These are phyloP conservation scores for Fusarium sambucinum DNA, from an alignment of 2,329 filamentous ascomycete species.

Conservation along the genomic window DNA sequence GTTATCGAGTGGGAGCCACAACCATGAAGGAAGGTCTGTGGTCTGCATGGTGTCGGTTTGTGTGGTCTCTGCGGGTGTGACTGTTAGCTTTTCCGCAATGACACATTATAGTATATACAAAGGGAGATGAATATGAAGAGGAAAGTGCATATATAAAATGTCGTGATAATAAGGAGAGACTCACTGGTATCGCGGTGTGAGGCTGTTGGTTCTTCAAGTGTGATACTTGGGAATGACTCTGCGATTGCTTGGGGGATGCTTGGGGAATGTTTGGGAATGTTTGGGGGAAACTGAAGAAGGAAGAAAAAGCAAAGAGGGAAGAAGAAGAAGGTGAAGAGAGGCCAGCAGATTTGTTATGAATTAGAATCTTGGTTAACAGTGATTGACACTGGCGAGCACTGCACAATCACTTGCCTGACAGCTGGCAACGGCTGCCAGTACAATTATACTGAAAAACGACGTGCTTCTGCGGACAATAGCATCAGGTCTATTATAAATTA, in stretches of 20 bases:
- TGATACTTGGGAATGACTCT: neutral
- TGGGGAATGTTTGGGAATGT: neutral
- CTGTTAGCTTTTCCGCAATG: neutral
- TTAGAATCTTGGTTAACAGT: neutral
- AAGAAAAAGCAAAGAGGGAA: neutral
- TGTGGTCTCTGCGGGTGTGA: neutral
- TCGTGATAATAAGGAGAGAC: neutral
- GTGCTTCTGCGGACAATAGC: no score
- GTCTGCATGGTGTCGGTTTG: slow-evolving; percentile 3
- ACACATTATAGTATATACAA: neutral
- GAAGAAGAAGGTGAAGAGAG: neutral
- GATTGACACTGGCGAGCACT: neutral
- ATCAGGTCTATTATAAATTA: neutral
- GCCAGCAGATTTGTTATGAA: slow-evolving; percentile 15
- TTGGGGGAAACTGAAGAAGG: neutral
- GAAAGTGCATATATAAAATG: neutral
- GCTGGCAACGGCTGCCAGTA: neutral
- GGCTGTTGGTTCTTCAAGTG: neutral
- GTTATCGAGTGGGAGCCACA: slow-evolving; percentile 19
- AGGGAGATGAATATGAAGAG: neutral
- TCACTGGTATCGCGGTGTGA: slow-evolving; percentile 1
- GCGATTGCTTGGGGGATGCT: neutral
- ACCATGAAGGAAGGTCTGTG: slow-evolving; percentile 8
- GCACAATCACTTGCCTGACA: neutral
- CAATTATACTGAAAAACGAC: neutral